Evolutionary conservation across 2,329 filamentous ascomycete species (phyloP), one percentile per base, ranked within the genome.

Genomic region (Colletotrichum liriopes): DNA sequence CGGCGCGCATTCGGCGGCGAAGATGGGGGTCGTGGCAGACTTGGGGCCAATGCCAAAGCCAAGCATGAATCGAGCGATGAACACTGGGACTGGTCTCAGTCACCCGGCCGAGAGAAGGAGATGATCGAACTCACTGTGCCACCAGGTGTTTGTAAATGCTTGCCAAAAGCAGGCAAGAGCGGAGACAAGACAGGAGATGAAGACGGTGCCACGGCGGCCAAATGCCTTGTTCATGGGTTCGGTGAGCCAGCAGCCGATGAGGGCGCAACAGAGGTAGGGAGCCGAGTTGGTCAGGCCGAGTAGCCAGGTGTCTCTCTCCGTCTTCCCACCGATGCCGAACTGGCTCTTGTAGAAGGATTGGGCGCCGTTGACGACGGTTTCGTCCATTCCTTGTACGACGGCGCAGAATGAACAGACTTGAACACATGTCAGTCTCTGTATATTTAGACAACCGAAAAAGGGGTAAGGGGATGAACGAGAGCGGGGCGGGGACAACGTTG

Each of bases 11-110:
- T 94, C 92, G 3, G 92, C 92, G 0, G 91, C 90, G 74, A 93
- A 93, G 45, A 94, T 89, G 0, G 92, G 83, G 5, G 92, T 91
- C 0, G 92, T 94, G 0, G 91, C 90, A 0, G 90, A 90, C 79
- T 93, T 93, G 26, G 91, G 89, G 0, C 92, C 92, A 65, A 94
- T 92, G 1, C 91, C 92, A 32, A 94, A 87, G 0, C 93, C 93
- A 29, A 94, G 86, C 29, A 87, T 82, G 77, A 94, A 93, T 16
- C 93, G 88, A 7, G 92, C 90, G 64, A 93, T 87, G 77, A 94
- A 92, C 85, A 94, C 88, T 75, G 20, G 18, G 6, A 18, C 20
- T n/a, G 18, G 5, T 20, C 2, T 55, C 32, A 55, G 32, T 55
- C 16, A 37, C 9, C 9, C 9, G 32, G 18, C 32, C 8, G 29